These are phyloP conservation scores for Albugo candida DNA, from an alignment of 352 stramenopile genomes.

Conservation along the genomic window DNA sequence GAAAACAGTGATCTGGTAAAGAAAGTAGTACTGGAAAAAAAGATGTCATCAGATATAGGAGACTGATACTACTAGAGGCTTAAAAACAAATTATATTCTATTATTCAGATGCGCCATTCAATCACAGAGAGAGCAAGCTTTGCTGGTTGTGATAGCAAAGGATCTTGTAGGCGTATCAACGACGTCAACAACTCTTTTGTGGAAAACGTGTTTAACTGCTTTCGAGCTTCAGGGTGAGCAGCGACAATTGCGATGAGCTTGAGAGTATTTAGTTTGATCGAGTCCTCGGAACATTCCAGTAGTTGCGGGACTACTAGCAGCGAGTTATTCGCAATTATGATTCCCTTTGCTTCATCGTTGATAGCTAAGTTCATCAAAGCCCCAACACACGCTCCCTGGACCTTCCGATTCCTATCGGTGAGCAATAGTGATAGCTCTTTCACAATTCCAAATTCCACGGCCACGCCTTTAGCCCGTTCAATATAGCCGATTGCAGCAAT, in stretches of 20 bases:
- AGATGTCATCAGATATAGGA: too few relatives aligned
- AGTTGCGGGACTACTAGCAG: conserved; percentile 33
- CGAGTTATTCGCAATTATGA: conserved; percentile 26
- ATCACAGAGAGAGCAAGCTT: too few relatives aligned
- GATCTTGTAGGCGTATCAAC: too few relatives aligned
- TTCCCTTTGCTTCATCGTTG: conserved; percentile 45
- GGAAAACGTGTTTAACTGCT: conserved; percentile 21
- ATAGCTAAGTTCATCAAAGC: conserved; percentile 47
- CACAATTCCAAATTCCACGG: conserved; percentile 28
- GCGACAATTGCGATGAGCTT: conserved; percentile 44
- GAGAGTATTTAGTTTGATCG: conserved; percentile 39
- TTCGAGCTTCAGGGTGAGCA: conserved; percentile 28
- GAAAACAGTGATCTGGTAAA: too few relatives aligned
- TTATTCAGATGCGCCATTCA: too few relatives aligned
- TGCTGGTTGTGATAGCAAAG: too few relatives aligned
- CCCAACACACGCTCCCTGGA: conserved; percentile 23
- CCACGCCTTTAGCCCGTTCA: conserved; percentile 33
- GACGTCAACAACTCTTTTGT: conserved; percentile 11
- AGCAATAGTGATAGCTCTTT: conserved; percentile 37
- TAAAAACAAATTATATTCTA: too few relatives aligned
- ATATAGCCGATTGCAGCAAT: conserved; percentile 31
- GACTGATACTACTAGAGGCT: too few relatives aligned
- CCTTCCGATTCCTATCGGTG: conserved; percentile 29
- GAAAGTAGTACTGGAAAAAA: too few relatives aligned
- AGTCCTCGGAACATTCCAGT: conserved; percentile 29